phyloP scores from a whole-genome alignment of 139 green algal genomes.

The Volvox africanus region DNA sequence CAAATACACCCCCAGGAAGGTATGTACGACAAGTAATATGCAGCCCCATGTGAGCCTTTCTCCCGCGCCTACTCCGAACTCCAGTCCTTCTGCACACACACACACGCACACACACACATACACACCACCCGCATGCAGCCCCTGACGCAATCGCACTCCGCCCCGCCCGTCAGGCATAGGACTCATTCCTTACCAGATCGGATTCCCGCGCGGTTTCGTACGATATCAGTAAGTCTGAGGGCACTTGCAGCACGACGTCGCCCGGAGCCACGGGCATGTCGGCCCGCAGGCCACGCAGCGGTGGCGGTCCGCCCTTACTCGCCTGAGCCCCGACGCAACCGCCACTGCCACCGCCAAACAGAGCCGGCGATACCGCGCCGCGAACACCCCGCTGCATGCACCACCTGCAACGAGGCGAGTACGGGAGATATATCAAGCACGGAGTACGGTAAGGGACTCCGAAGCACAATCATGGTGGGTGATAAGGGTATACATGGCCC shows the following conservation, averaged over 20 bases:
- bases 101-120: too few species aligned
- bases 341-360: constrained; percentile 13
- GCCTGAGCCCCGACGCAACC: background rate
- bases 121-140: too few species aligned
- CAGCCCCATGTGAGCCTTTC: too few species aligned
- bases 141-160: too few species aligned
- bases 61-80: too few species aligned
- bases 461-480: too few species aligned
- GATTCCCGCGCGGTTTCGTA: constrained; percentile 67
- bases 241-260: constrained; percentile 59
- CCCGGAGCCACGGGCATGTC: constrained; percentile 56
- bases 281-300: constrained; percentile 66
- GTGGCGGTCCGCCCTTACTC: background rate
- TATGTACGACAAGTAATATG: too few species aligned
- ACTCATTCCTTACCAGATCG: constrained; percentile 60
- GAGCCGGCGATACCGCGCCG: constrained; percentile 24
- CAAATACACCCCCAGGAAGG: too few species aligned
- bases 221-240: constrained; percentile 64
- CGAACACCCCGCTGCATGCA: constrained; percentile 4
- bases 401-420: constrained; percentile 26
- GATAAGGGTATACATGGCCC: too few species aligned
- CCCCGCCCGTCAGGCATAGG: background rate
- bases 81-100: too few species aligned
- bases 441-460: too few species aligned
- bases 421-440: too few species aligned